Evolutionary conservation across 768 basidiomycete genomes (phyloP).

Genomic region (Pleurotus cornucopiae): DNA sequence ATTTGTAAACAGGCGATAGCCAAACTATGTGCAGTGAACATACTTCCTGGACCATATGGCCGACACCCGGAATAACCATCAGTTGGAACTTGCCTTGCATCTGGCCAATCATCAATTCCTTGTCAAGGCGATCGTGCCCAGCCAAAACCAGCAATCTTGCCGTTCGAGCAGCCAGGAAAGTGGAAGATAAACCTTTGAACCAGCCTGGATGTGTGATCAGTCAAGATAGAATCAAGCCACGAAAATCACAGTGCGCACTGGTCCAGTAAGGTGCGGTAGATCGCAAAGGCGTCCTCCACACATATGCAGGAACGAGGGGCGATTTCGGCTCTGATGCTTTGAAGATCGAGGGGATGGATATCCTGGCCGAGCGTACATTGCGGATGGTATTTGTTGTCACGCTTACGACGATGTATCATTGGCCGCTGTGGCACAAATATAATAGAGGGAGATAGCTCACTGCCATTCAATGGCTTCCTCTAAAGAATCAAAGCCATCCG

Average conservation of each 20-base stretch:
- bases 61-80: slow-evolving; percentile 79
- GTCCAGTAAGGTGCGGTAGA: slow-evolving; percentile 89
- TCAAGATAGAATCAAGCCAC: background rate
- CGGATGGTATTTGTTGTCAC: slow-evolving; percentile 78
- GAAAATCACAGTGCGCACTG: slow-evolving; percentile 41
- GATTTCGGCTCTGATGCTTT: slow-evolving; percentile 36
- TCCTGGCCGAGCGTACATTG: slow-evolving; percentile 75
- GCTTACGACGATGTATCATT: slow-evolving; percentile 34
- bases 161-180: slow-evolving; percentile 72
- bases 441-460: slow-evolving; percentile 44
- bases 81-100: slow-evolving; percentile 98
- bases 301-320: slow-evolving; percentile 36
- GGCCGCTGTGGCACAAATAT: background rate
- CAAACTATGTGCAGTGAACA: slow-evolving; percentile 13
- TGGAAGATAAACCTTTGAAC: slow-evolving; percentile 80
- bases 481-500: slow-evolving; percentile 76
- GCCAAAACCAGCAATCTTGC: slow-evolving; percentile 89
- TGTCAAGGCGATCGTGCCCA: slow-evolving; percentile 89
- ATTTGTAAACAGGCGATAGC: too few relatives aligned
- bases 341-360: slow-evolving; percentile 84
- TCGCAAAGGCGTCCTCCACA: slow-evolving; percentile 83
- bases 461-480: slow-evolving; percentile 96
- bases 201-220: slow-evolving; percentile 53
- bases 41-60: slow-evolving; percentile 95
- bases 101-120: slow-evolving; percentile 91